Conservation (phyloP, 805 yeast genomes). For the Starmerella sp. region DNA sequence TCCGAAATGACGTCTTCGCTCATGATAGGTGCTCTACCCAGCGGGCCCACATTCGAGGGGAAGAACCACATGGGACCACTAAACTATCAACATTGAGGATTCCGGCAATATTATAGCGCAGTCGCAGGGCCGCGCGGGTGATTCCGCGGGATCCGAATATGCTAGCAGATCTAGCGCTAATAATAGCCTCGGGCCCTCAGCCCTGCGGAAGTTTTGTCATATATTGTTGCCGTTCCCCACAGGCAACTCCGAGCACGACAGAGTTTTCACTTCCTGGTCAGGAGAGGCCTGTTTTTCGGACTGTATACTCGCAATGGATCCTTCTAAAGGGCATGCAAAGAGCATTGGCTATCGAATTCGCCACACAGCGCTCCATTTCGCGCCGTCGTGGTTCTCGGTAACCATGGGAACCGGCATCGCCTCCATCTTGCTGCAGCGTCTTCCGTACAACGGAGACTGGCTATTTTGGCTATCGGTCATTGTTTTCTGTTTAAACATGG, state of each 20-base stretch:
- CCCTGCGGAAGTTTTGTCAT: too few species aligned
- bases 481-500: neutral
- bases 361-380: slow-evolving; percentile 1
- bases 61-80: neutral
- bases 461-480: neutral
- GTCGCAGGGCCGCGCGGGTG: too few species aligned
- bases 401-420: slow-evolving; percentile 4
- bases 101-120: too few species aligned
- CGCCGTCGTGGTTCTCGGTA: slow-evolving; percentile 5
- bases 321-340: neutral
- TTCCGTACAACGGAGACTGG: neutral
- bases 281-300: too few species aligned
- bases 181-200: too few species aligned
- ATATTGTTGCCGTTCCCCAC: too few species aligned
- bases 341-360: neutral
- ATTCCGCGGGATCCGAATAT: too few species aligned
- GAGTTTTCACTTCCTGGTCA: too few species aligned
- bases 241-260: too few species aligned
- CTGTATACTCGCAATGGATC: neutral
- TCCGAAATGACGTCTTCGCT: neutral
- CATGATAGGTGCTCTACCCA: neutral
- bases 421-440: neutral
- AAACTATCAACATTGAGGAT: neutral
- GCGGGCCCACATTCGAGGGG: neutral
- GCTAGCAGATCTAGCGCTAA: too few species aligned